Conservation (phyloP, 768 basidiomycete species). For the Tephrocybe sp. region DNA sequence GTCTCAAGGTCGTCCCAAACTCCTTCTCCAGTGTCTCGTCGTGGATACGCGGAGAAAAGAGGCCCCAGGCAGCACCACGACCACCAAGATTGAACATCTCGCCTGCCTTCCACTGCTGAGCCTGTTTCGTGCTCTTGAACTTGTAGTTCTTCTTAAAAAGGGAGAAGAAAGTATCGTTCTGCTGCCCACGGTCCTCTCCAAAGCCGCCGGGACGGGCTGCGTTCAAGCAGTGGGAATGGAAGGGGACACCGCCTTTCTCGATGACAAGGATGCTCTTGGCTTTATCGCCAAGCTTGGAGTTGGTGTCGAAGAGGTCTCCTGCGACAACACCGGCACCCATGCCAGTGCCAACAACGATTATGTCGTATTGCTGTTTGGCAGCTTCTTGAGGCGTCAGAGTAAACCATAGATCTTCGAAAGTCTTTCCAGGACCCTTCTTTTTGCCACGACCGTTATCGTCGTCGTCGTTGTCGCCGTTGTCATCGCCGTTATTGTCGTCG, state of each 20-base stretch:
- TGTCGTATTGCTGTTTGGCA: constrained; percentile 12
- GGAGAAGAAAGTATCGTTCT: constrained; percentile 24
- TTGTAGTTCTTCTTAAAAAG: constrained; percentile 16
- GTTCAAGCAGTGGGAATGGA: constrained; percentile 26
- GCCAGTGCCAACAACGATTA: constrained; percentile 23
- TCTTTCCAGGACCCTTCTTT: neutral
- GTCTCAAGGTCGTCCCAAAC: neutral
- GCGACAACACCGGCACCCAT: constrained; percentile 25
- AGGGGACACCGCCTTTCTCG: constrained; percentile 23
- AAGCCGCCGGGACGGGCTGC: constrained; percentile 20
- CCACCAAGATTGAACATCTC: constrained; percentile 22
- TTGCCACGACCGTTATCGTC: no score
- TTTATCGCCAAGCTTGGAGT: constrained; percentile 14
- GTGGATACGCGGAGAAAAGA: constrained; percentile 18
- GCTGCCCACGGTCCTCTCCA: constrained; percentile 20
- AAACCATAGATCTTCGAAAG: constrained; percentile 9
- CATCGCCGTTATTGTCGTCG: neutral
- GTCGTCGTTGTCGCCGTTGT: neutral
- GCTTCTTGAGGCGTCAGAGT: constrained; percentile 9
- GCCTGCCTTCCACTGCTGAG: constrained; percentile 21
- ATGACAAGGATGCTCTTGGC: constrained; percentile 23
- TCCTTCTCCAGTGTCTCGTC: constrained; percentile 10
- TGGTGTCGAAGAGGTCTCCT: constrained; percentile 23
- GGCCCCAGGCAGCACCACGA: constrained; percentile 22
- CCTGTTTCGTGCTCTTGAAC: constrained; percentile 1